phyloP scores from a whole-genome alignment of 1,139 yeast genomes.

The Scheffersomyces lignicola region DNA sequence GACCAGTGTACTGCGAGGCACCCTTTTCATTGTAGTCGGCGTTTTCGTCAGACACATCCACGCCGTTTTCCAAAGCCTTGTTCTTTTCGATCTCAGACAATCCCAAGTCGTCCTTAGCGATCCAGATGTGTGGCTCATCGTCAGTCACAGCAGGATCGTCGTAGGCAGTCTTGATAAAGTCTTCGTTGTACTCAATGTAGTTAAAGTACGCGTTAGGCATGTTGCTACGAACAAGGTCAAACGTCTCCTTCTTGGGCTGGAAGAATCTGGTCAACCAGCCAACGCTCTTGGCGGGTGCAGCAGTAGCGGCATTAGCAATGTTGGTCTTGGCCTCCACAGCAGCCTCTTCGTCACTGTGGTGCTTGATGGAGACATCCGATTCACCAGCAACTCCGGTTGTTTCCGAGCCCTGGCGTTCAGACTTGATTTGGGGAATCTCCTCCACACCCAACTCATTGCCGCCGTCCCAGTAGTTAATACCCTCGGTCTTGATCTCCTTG shows the following conservation, averaged over 20 bases:
- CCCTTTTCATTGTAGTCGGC: slow-evolving; percentile 61
- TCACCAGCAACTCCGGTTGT: slow-evolving; percentile 11
- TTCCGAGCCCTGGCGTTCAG: slow-evolving; percentile 5
- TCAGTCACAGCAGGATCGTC: slow-evolving; percentile 64
- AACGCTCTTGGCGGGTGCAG: slow-evolving; percentile 19
- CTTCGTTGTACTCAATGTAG: slow-evolving; percentile 44
- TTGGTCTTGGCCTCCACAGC: slow-evolving; percentile 12
- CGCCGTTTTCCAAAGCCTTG: slow-evolving; percentile 54
- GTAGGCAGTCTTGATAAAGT: slow-evolving; percentile 54
- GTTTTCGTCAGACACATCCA: slow-evolving; percentile 58
- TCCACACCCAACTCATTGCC: slow-evolving; percentile 42
- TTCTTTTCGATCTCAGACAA: slow-evolving; percentile 60
- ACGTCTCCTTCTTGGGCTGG: slow-evolving; percentile 40
- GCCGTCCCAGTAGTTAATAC: slow-evolving; percentile 49
- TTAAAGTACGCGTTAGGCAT: slow-evolving; percentile 45
- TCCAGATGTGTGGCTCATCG: slow-evolving; percentile 68
- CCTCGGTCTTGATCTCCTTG: slow-evolving; percentile 55
- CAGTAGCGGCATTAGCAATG: slow-evolving; percentile 13
- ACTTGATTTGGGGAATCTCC: slow-evolving; percentile 21
- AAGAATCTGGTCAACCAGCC: slow-evolving; percentile 41
- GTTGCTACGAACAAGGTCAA: slow-evolving; percentile 35
- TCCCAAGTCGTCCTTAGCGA: slow-evolving; percentile 69
- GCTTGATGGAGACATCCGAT: slow-evolving; percentile 21
- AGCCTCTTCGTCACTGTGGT: slow-evolving; percentile 12
- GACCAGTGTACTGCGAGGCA: slow-evolving; percentile 51